Percentiles rank a stretch among this genome's conserved stretches.
phyloP scores from a whole-genome alignment of 305 asterid genomes.

The Plantago coronopus region DNA sequence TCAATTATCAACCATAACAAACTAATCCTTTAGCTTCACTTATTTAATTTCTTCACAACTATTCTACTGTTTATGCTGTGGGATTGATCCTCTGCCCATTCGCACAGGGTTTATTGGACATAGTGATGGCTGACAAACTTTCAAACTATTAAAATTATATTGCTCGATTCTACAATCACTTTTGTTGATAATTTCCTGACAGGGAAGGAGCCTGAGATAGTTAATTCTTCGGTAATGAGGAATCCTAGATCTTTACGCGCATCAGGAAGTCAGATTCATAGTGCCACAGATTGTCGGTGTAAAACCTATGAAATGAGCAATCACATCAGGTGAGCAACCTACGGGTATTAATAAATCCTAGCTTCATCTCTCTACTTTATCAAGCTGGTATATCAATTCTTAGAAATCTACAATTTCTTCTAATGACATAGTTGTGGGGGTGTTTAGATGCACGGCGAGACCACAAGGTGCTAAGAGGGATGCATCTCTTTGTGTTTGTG shows the following conservation, averaged over 20 bases:
- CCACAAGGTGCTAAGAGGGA: slow-evolving; percentile 27
- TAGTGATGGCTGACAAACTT: background rate
- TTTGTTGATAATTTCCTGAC: slow-evolving; percentile 21
- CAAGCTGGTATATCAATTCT: background rate
- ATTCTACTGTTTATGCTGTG: background rate
- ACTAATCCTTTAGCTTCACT: background rate
- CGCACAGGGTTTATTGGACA: background rate
- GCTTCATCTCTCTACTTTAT: no score
- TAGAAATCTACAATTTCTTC: slow-evolving; percentile 17
- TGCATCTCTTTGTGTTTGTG: slow-evolving; percentile 36
- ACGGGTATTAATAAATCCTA: background rate
- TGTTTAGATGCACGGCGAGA: slow-evolving; percentile 36
- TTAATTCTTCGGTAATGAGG: background rate
- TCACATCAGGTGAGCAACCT: slow-evolving; percentile 29
- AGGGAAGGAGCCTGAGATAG: slow-evolving; percentile 26
- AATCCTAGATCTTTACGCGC: background rate
- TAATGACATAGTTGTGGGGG: slow-evolving; percentile 22
- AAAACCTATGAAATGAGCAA: slow-evolving; percentile 23
- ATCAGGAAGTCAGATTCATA: background rate
- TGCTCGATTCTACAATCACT: slow-evolving; percentile 5
- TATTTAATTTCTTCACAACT: background rate
- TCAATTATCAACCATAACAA: background rate
- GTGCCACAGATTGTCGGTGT: slow-evolving; percentile 17
- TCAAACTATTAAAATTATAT: background rate
- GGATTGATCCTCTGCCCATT: background rate